phyloP scores from a whole-genome alignment of 495 filamentous ascomycete species.

The Sporormia fimetaria region DNA sequence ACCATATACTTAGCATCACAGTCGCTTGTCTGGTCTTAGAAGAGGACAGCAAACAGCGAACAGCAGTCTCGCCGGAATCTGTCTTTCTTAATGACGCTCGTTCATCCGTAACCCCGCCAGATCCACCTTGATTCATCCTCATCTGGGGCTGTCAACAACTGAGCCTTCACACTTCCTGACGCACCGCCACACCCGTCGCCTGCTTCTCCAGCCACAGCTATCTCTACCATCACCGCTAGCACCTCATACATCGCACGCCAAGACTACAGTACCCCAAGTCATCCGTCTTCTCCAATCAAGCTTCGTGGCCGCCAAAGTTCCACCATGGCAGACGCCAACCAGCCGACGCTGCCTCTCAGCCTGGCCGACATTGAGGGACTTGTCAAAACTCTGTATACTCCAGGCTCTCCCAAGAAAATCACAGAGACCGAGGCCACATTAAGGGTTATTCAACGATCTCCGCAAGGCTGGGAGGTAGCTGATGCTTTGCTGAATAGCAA shows the following conservation, averaged over 20 bases:
- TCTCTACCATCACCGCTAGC: background rate
- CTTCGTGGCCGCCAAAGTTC: too few species aligned
- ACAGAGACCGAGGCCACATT: constrained; percentile 63
- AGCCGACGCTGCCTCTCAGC: constrained; percentile 7
- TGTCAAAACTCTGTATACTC: constrained; percentile 29
- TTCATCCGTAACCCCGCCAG: too few species aligned
- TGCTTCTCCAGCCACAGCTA: too few species aligned
- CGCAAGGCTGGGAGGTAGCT: constrained; percentile 76
- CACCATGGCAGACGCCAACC: constrained; percentile 13
- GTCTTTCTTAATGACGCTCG: too few species aligned
- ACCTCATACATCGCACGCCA: background rate
- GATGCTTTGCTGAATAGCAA: constrained; percentile 54
- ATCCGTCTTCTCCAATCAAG: background rate
- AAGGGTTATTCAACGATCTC: constrained; percentile 60
- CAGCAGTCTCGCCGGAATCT: too few species aligned
- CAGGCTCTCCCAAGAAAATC: constrained; percentile 49
- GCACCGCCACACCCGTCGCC: too few species aligned
- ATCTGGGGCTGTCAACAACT: too few species aligned
- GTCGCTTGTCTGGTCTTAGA: too few species aligned
- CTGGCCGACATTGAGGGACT: constrained; percentile 18
- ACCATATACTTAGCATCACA: too few species aligned
- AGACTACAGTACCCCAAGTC: background rate
- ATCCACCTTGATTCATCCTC: too few species aligned
- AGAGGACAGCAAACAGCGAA: too few species aligned
- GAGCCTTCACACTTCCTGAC: too few species aligned